Evolutionary conservation across 2,329 filamentous ascomycete species (phyloP).

Genomic region (Calycina marina): DNA sequence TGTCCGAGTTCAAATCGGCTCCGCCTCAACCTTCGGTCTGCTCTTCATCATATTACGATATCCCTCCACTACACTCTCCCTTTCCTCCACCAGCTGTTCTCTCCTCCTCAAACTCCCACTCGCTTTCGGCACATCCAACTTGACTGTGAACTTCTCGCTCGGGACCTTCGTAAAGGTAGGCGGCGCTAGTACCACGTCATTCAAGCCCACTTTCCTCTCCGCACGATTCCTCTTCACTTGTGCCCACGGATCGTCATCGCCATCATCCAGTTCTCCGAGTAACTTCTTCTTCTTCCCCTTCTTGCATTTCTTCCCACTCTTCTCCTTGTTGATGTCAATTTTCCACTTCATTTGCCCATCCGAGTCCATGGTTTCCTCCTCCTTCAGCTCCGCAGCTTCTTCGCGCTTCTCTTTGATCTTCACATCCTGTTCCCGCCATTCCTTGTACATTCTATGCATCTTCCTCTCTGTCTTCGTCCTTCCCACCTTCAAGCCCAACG

Average conservation of each 20-base stretch:
- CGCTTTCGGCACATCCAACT: conserved; percentile 52
- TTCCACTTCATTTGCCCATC: conserved; percentile 37
- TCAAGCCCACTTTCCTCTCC: conserved; percentile 23
- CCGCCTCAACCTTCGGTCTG: conserved; percentile 14
- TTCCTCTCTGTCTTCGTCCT: conserved; percentile 74
- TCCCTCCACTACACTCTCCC: conserved; percentile 56
- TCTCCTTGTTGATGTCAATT: conserved; percentile 37
- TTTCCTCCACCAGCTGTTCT: conserved; percentile 57
- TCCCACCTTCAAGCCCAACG: conserved; percentile 48
- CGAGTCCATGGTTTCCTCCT: conserved; percentile 19
- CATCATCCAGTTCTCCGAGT: conserved; percentile 28
- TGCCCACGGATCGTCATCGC: conserved; percentile 23
- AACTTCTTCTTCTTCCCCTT: conserved; percentile 23
- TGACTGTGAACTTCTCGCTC: conserved; percentile 33
- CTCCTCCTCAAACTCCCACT: conserved; percentile 57
- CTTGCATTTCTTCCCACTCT: conserved; percentile 14
- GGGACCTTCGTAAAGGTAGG: conserved; percentile 20
- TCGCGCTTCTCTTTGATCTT: conserved; percentile 26
- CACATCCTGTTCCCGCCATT: conserved; percentile 55
- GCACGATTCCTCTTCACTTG: conserved; percentile 17
- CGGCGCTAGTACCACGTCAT: conserved; percentile 22
- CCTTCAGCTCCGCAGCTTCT: conserved; percentile 18
- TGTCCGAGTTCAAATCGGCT: too few relatives aligned
- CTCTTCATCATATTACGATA: conserved; percentile 58
- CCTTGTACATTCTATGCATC: conserved; percentile 66